Evolutionary conservation across 768 basidiomycete genomes (phyloP), one percentile per base, ranked within the genome.

Genomic region (Mycena alexandri): DNA sequence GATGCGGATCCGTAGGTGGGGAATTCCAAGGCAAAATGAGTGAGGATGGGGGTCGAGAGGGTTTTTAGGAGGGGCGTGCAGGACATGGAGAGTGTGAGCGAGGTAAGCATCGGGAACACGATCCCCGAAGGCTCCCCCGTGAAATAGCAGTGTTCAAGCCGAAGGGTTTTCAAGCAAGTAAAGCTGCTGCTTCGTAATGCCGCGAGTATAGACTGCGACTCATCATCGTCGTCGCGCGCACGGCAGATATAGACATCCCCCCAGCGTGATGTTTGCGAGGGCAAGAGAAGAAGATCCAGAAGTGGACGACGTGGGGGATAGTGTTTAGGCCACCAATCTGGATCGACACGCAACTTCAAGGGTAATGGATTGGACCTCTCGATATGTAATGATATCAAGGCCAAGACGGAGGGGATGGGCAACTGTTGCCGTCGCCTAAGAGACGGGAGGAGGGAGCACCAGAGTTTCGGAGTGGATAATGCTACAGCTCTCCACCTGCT

Each of bases 401-500:
- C 8, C 12, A 48, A 14, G 22, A 48, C 21, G 22, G 47, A 48
- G 46, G 19, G 7, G n/a, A 24, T 21, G n/a, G 5, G 47, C 47
- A 48, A 11, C 14, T 6, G 19, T 29, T 29, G 29, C 29, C n/a
- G n/a, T 29, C 6, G 29, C 6, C 29, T 5, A 16, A 13, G 12
- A 33, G 19, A 14, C 34, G 36, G 11, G 3, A 7, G 51, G 21
- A 54, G n/a, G 34, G 36, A 54, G 36, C 36, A 38, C 53, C 53
- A 54, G 7, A 41, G 36, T 14, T 12, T 54, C 22, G 36, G 53
- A 14, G 21, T 38, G 21, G 34, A 21, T 8, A 54, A 38, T 41
- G 52, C 52, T 38, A 54, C 13, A 19, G 22, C 19, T 41, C 53
- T 54, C 36, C 53, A 54, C 36, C 36, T 38, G n/a, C 13, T 22